Evolutionary conservation across 2,329 filamentous ascomycete species (phyloP), one percentile per base, ranked within the genome.

Genomic region (Sporothrix curviconia): DNA sequence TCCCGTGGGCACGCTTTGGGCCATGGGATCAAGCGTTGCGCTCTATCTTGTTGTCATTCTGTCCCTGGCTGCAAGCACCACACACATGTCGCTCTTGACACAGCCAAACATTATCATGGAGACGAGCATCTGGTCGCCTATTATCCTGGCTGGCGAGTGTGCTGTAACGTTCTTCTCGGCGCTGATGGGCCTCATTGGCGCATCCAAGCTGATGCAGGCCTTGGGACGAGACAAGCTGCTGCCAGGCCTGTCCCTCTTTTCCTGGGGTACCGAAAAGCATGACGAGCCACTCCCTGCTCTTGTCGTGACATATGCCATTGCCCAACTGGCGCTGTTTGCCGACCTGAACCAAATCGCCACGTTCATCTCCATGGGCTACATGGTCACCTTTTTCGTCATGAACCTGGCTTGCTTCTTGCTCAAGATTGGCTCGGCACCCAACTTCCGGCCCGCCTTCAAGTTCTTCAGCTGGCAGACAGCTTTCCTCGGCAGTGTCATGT

Each of bases 381-480:
- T 94, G 66, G 81, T 81, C 86, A 95, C 90, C 0, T 95, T 95
- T 66, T 81, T 95, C 52, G 88, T 92, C 40, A 94, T 89, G 71
- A 95, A 95, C 62, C 72, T 95, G 8, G 90, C 90, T 7, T 95
- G 90, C 64, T 95, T 95, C 65, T 74, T 95, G 1, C 78, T 95
- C 56, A 92, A 92, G 68, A 86, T 95, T 57, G 87, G 89, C 1
- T 92, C 90, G 1, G 90, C 90, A 0, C 90, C 90, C 4, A 95
- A 95, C 67, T 95, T 95, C 64, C 79, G 90, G 24, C 90, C 90
- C 0, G 90, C 87, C 0, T 95, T 95, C 70, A 87, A 90, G 67
- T 92, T 92, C 67, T 95, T 95, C 73, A 92, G 84, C 61, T 92
- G 89, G 85, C 83, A 90, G 68, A 92, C 89, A 5, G 90, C 90